Base-by-base conservation (phyloP, 805 yeast species). In the Candida xyloterini region DNA sequence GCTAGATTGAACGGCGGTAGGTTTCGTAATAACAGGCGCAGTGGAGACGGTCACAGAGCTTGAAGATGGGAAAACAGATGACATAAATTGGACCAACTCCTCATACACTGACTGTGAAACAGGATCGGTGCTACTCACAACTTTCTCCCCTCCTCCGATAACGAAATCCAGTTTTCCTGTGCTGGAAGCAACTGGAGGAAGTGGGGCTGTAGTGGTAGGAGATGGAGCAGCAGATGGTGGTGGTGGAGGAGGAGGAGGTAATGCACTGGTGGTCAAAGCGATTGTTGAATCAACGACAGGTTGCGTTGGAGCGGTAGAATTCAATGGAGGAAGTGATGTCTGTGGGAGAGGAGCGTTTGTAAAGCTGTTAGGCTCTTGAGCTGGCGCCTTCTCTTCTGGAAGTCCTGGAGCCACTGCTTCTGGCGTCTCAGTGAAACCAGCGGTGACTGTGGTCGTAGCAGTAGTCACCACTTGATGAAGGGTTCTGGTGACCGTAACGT, bases 401-500 rank as follows among this genome's bases (percentile, higher is more conserved):
- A 8, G 28, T 13, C 11, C 10, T 25, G 27, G 29, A 21, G 32
- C 22, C 4, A 25, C 29, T 23, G 36, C 13, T 26, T 20, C 24
- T 15, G 48, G 41, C 34, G 35, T 26, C 16, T 42, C 49, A 14
- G n/a, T 11, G 7, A 23, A 4, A 10, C 4, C 25, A 9, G 25
- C 25, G 25, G 50, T 43, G 31, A 48, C 46, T 0, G 52, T 49
- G 7, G 44, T 45, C 18, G 51, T 43, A 10, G 48, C 42, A 16
- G 40, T 27, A 8, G 45, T 16, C 18, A 40, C 36, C 18, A 40
- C 45, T 4, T 44, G 37, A 9, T 44, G 45, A 6, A 49, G 40
- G 7, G 61, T 55, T 27, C 45, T 43, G 1, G 62, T 58, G 27
- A 56, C 51, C 1, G 62, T 57, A 16, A 55, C 43, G 33, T 30